Evolutionary conservation across 306 rosid genomes (phyloP).

Genomic region (Fragaria vesca): DNA sequence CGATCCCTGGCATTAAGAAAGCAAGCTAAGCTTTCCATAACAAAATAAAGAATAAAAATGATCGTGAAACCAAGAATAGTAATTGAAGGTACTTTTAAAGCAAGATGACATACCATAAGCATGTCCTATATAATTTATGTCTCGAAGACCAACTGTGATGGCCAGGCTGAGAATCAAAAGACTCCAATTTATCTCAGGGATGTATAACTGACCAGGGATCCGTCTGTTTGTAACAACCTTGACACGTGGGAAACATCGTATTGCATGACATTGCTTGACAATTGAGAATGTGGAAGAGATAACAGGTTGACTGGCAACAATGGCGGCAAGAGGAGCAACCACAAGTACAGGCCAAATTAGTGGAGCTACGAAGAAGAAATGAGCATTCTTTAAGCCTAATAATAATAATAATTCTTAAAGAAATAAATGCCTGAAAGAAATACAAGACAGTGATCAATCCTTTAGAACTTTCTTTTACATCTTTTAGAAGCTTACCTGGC

Average conservation of each 20-base stretch:
- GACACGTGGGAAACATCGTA: constrained; percentile 82
- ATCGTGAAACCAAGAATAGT: background rate
- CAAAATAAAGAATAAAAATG: background rate
- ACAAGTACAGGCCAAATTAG: constrained; percentile 73
- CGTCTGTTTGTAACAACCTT: constrained; percentile 79
- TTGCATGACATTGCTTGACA: constrained; percentile 76
- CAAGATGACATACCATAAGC: constrained; percentile 62
- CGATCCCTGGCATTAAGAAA: constrained; percentile 57
- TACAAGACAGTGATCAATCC: constrained; percentile 6
- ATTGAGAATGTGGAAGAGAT: constrained; percentile 64
- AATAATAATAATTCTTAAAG: background rate
- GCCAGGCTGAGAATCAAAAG: constrained; percentile 73
- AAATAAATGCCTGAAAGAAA: background rate
- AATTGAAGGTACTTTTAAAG: background rate
- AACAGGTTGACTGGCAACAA: constrained; percentile 75
- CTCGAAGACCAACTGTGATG: constrained; percentile 58
- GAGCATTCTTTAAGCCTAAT: constrained; percentile 28
- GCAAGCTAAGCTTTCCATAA: constrained; percentile 21
- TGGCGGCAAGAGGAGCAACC: constrained; percentile 63
- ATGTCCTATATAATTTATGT: constrained; percentile 47
- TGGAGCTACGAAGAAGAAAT: constrained; percentile 59
- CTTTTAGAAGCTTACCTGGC: constrained; percentile 58
- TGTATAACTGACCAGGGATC: constrained; percentile 74
- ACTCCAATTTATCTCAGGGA: constrained; percentile 88
- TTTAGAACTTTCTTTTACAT: background rate